These are phyloP conservation scores for Naganishia albida DNA, from an alignment of 1,284 basidiomycete species.

Conservation along the genomic window DNA sequence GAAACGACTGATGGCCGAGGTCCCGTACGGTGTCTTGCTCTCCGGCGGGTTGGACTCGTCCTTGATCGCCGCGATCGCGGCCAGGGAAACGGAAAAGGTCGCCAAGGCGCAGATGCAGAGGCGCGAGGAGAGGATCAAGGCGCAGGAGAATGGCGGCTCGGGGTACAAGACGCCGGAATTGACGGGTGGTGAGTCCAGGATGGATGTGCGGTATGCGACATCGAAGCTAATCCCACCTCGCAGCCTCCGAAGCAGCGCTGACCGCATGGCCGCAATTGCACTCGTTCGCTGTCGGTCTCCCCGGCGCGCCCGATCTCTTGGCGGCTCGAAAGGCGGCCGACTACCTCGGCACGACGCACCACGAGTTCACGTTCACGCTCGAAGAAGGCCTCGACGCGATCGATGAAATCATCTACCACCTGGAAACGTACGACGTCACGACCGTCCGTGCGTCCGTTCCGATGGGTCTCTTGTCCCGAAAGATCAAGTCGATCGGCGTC, in stretches of 20 bases:
- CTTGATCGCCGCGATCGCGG: slow-evolving; percentile 94
- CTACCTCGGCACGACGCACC: slow-evolving; percentile 92
- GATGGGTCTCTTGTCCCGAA: slow-evolving; percentile 76
- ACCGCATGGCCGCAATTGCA: slow-evolving; percentile 95
- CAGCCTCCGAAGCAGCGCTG: slow-evolving; percentile 59
- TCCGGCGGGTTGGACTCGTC: slow-evolving; percentile 95
- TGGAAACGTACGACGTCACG: slow-evolving; percentile 99
- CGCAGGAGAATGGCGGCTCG: slow-evolving; percentile 40
- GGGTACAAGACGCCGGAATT: slow-evolving; percentile 45
- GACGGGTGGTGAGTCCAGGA: slow-evolving; percentile 40
- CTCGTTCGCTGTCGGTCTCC: slow-evolving; percentile 95
- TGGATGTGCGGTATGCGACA: not conserved
- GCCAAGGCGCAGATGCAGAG: slow-evolving; percentile 73
- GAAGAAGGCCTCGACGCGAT: slow-evolving; percentile 96
- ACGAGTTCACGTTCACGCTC: slow-evolving; percentile 98
- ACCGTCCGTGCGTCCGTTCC: slow-evolving; percentile 97
- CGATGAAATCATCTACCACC: slow-evolving; percentile 95
- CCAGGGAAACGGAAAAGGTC: slow-evolving; percentile 92
- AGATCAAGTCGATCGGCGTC: slow-evolving; percentile 99
- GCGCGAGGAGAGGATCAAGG: slow-evolving; percentile 57
- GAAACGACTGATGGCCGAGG: slow-evolving; percentile 98
- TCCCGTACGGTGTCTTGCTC: slow-evolving; percentile 95
- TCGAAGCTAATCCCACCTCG: not conserved
- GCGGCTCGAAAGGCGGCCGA: slow-evolving; percentile 93
- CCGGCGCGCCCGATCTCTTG: slow-evolving; percentile 91